Evolutionary conservation across 805 yeast species (phyloP).

Genomic region (Candida manassasensis): DNA sequence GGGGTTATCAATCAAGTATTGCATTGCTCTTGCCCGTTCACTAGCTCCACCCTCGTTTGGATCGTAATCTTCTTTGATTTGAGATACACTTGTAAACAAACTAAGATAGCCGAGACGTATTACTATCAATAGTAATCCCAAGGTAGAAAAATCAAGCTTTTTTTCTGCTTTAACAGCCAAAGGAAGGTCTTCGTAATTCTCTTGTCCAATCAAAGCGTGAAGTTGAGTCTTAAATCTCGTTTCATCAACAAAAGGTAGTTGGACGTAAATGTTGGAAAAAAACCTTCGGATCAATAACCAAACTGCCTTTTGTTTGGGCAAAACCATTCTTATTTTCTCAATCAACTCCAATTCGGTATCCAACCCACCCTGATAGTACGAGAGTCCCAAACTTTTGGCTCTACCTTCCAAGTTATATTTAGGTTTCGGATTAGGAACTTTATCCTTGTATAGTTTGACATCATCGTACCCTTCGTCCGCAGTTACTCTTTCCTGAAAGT

Average conservation of each 20-base stretch:
- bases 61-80: conserved; percentile 21
- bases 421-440: conserved; percentile 3
- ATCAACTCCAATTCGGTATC: conserved; percentile 22
- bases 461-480: conserved; percentile 12
- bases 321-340: conserved; percentile 24
- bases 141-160: conserved; percentile 27
- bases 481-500: conserved; percentile 7
- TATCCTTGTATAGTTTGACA: conserved; percentile 4
- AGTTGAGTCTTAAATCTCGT: conserved; percentile 19
- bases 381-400: conserved; percentile 20
- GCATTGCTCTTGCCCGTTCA: conserved; percentile 20
- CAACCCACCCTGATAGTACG: conserved; percentile 26
- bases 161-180: conserved; percentile 21
- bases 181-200: conserved; percentile 16
- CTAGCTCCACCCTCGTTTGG: conserved; percentile 18
- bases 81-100: conserved; percentile 24
- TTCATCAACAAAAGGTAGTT: conserved; percentile 41
- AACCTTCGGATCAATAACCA: conserved; percentile 39
- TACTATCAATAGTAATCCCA: conserved; percentile 31
- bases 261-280: conserved; percentile 39
- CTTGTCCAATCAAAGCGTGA: conserved; percentile 4
- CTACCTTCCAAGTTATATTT: conserved; percentile 9
- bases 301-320: conserved; percentile 33
- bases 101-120: conserved; percentile 31
- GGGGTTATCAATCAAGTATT: conserved; percentile 25